A percentile compares a stretch with the other conserved stretches of the same genome.
These are phyloP conservation scores for Phytophthora citricola DNA, from an alignment of 352 stramenopile species.

Conservation along the genomic window DNA sequence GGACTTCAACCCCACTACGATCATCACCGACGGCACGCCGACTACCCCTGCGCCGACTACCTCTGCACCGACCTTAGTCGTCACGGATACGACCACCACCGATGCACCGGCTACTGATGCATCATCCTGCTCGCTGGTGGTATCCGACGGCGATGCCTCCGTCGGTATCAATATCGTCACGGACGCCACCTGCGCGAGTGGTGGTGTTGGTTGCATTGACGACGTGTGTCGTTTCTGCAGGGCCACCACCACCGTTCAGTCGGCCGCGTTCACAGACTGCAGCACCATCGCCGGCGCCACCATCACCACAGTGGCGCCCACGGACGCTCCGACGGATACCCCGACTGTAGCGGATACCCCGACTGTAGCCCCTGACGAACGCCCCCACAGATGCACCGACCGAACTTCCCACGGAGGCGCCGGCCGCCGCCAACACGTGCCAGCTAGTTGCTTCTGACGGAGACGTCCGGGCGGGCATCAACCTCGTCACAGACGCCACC, in stretches of 20 bases:
- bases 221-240: constrained; percentile 50
- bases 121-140: constrained; percentile 7
- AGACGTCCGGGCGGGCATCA: constrained; percentile 36
- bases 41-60: constrained; percentile 11
- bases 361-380: constrained; percentile 1
- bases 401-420: constrained; percentile 10
- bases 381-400: background rate
- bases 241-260: constrained; percentile 36
- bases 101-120: background rate
- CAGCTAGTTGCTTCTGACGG: constrained; percentile 17
- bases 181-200: constrained; percentile 30
- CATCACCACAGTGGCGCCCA: background rate
- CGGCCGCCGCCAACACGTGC: constrained; percentile 9
- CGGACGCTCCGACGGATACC: constrained; percentile 1
- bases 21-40: constrained; percentile 15
- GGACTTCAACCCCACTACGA: constrained; percentile 16
- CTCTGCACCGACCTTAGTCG: constrained; percentile 5
- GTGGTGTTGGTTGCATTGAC: constrained; percentile 48
- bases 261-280: constrained; percentile 33
- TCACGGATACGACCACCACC: background rate
- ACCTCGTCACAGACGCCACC: constrained; percentile 33
- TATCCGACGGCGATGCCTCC: constrained; percentile 24
- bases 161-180: constrained; percentile 42
- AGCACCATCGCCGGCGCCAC: constrained; percentile 8
- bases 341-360: background rate